phyloP scores from a whole-genome alignment of 2,329 filamentous ascomycete genomes.

The Macroventuria anomochaeta region DNA sequence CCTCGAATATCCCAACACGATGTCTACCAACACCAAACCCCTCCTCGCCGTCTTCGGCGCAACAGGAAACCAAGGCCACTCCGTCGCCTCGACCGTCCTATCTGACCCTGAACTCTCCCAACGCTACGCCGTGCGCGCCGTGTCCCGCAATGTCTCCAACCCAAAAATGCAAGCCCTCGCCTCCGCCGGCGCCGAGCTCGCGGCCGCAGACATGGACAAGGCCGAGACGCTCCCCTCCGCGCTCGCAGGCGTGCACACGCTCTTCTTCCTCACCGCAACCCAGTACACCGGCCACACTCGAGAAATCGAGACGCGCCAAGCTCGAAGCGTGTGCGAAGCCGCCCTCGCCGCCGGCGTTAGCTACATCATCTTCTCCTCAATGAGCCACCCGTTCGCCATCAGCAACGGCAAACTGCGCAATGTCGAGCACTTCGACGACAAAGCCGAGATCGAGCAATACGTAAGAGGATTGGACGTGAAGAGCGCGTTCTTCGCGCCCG shows the following conservation, averaged over 20 bases:
- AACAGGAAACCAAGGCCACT: slow-evolving; percentile 62
- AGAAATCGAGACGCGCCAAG: slow-evolving; percentile 36
- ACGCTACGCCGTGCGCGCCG: slow-evolving; percentile 58
- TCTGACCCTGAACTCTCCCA: slow-evolving; percentile 48
- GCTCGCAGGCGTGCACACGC: neutral
- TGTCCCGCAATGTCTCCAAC: slow-evolving; percentile 60
- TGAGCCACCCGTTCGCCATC: slow-evolving; percentile 36
- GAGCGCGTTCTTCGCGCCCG: slow-evolving; percentile 62
- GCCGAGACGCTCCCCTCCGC: slow-evolving; percentile 21
- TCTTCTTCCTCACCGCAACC: slow-evolving; percentile 44
- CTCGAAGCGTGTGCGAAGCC: slow-evolving; percentile 37
- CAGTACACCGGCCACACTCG: slow-evolving; percentile 26
- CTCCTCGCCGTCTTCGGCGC: slow-evolving; percentile 42
- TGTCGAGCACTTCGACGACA: slow-evolving; percentile 62
- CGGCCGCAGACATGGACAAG: slow-evolving; percentile 59
- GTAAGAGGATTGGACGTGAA: slow-evolving; percentile 58
- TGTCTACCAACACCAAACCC: slow-evolving; percentile 17
- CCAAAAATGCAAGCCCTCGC: slow-evolving; percentile 55
- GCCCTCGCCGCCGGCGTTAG: slow-evolving; percentile 44
- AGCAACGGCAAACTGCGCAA: slow-evolving; percentile 43
- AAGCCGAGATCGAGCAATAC: slow-evolving; percentile 63
- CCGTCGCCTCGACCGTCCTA: slow-evolving; percentile 57
- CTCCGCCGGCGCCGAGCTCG: slow-evolving; percentile 58
- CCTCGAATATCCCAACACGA: no score
- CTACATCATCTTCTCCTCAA: slow-evolving; percentile 51